Percentiles rank a stretch among this genome's conserved stretches.
Evolutionary conservation across 495 filamentous ascomycete genomes (phyloP).

Genomic region (Collariella sp.): DNA sequence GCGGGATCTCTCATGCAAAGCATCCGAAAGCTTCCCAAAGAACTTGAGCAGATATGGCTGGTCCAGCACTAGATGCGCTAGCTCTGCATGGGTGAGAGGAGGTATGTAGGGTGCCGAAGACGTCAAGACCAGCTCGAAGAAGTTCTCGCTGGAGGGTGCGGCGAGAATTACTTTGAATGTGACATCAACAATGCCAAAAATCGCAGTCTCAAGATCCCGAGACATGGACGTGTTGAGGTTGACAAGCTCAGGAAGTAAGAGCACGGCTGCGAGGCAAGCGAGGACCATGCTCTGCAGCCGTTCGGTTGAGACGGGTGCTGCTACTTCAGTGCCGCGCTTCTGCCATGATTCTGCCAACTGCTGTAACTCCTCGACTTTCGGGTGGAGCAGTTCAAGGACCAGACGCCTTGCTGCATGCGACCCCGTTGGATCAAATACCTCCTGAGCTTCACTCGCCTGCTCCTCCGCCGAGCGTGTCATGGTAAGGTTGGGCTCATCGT

Average conservation of each 20-base stretch:
- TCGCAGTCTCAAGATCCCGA: conserved; percentile 30
- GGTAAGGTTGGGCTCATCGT: neutral
- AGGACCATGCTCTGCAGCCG: conserved; percentile 40
- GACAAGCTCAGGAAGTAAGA: conserved; percentile 37
- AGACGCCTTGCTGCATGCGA: conserved; percentile 38
- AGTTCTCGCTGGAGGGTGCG: conserved; percentile 28
- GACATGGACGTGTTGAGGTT: conserved; percentile 34
- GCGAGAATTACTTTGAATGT: conserved; percentile 27
- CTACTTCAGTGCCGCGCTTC: conserved; percentile 32
- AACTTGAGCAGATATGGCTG: conserved; percentile 29
- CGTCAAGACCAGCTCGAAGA: conserved; percentile 30
- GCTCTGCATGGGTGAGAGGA: conserved; percentile 20
- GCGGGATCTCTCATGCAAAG: conserved; percentile 37
- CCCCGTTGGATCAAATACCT: conserved; percentile 27
- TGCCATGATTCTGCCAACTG: conserved; percentile 37
- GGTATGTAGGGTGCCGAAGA: conserved; percentile 34
- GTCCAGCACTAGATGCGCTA: conserved; percentile 25
- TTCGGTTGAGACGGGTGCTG: conserved; percentile 35
- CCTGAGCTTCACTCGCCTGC: conserved; percentile 2
- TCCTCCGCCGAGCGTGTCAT: neutral
- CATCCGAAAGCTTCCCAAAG: conserved; percentile 33
- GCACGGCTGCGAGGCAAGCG: conserved; percentile 33
- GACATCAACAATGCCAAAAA: conserved; percentile 28
- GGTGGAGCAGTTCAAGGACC: conserved; percentile 40
- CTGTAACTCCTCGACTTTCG: conserved; percentile 38